phyloP scores from a whole-genome alignment of 179 eudicot species.

The Carnegiea gigantea region DNA sequence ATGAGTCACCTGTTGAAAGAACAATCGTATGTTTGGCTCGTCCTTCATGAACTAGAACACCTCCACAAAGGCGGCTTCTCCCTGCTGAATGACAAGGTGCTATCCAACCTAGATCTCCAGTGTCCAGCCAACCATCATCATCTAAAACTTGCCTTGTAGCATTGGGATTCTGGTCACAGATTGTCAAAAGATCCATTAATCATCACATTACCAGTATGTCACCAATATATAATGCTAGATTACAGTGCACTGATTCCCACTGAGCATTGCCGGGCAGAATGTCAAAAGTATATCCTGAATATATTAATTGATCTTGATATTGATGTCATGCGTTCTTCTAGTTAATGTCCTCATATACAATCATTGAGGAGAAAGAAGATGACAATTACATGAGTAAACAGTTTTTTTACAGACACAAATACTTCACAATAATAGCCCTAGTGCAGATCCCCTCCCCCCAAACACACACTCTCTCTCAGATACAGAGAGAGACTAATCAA shows the following conservation, averaged over 20 bases:
- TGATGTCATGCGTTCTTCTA: neutral
- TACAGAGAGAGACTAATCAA: too few species aligned
- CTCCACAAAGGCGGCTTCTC: constrained; percentile 79
- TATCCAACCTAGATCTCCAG: constrained; percentile 97
- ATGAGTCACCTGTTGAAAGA: constrained; percentile 70
- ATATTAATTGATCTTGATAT: neutral
- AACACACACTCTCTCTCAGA: too few species aligned
- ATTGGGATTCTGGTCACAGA: constrained; percentile 52
- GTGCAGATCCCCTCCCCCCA: too few species aligned
- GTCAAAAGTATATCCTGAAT: too few species aligned
- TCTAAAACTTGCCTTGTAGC: constrained; percentile 71
- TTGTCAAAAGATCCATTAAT: neutral
- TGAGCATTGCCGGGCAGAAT: too few species aligned
- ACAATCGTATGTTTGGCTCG: constrained; percentile 97
- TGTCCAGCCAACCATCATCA: constrained; percentile 78
- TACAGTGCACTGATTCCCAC: neutral
- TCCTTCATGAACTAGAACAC: constrained; percentile 87
- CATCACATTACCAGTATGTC: neutral
- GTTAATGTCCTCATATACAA: neutral
- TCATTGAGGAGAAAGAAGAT: neutral
- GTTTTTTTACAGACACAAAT: neutral
- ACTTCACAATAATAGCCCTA: neutral
- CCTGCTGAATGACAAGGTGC: constrained; percentile 81
- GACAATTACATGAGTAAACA: neutral
- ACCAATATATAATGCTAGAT: neutral